Conservation (phyloP, 306 rosid species). For the Rosa rugosa region DNA sequence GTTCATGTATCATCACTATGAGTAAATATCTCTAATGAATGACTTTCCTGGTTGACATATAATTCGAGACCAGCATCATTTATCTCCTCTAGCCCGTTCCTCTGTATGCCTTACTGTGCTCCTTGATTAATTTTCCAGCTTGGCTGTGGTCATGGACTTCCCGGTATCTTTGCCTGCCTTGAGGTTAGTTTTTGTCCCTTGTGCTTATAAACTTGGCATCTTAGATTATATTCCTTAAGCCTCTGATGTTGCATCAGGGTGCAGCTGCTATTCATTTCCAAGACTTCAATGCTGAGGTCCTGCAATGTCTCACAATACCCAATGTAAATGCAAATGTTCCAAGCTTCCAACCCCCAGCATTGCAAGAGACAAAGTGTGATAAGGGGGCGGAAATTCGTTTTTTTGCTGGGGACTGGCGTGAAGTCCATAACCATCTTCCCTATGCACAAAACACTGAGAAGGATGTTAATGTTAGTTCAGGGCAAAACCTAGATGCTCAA, state of each 20-base stretch:
- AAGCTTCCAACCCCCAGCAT: constrained; percentile 21
- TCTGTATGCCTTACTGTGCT: constrained; percentile 15
- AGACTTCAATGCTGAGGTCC: constrained; percentile 91
- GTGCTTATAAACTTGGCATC: constrained; percentile 3
- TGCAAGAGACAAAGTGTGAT: constrained; percentile 34
- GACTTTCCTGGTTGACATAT: neutral
- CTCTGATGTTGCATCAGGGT: constrained; percentile 51
- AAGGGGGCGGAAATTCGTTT: constrained; percentile 46
- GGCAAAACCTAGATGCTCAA: constrained; percentile 32
- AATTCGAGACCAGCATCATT: neutral
- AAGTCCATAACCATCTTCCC: constrained; percentile 69
- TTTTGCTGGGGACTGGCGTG: constrained; percentile 97
- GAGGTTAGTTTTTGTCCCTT: constrained; percentile 52
- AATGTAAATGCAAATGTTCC: constrained; percentile 64
- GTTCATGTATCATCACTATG: neutral
- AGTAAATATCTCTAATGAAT: neutral
- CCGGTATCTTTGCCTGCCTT: constrained; percentile 81
- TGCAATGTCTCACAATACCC: constrained; percentile 77
- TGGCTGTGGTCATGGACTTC: constrained; percentile 97
- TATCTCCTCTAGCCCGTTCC: neutral
- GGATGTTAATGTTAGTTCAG: constrained; percentile 17
- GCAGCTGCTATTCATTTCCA: constrained; percentile 84
- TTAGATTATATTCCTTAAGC: constrained; percentile 4
- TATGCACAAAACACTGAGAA: constrained; percentile 30
- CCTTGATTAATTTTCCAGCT: constrained; percentile 56